Evolutionary conservation across 345 rosid genomes (phyloP).

Genomic region (Litchi chinensis): DNA sequence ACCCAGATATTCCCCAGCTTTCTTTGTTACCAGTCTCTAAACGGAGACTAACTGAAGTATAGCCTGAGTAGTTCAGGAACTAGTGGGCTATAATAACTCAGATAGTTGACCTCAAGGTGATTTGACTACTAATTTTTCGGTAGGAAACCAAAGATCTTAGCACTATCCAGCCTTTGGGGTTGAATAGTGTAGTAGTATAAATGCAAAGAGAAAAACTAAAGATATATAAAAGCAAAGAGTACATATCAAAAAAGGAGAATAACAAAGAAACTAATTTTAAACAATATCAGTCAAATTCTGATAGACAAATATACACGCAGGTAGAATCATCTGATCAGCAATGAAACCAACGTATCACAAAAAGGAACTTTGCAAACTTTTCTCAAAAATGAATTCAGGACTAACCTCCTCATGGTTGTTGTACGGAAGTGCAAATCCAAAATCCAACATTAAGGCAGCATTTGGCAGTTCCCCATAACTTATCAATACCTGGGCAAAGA

Average conservation of each 20-base stretch:
- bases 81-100: not conserved
- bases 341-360: conserved; percentile 2
- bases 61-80: not conserved
- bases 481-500: conserved; percentile 56
- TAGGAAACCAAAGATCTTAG: not conserved
- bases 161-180: not conserved
- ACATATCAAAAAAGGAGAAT: not conserved
- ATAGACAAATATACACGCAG: conserved; percentile 4
- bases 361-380: not conserved
- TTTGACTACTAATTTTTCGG: not conserved
- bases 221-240: not conserved
- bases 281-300: not conserved
- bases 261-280: not conserved
- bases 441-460: conserved; percentile 74
- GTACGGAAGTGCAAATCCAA: conserved; percentile 73
- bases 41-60: not conserved
- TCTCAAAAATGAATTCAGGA: conserved; percentile 14
- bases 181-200: not conserved
- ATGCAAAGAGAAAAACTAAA: not conserved
- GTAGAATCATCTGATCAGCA: conserved; percentile 14
- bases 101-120: not conserved
- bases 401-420: conserved; percentile 78
- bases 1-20: not conserved
- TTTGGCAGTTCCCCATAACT: conserved; percentile 77
- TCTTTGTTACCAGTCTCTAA: not conserved